Percentiles rank a stretch among this genome's conserved stretches.
Conservation (phyloP, 495 filamentous ascomycete species). For the Bacidia rubella region DNA sequence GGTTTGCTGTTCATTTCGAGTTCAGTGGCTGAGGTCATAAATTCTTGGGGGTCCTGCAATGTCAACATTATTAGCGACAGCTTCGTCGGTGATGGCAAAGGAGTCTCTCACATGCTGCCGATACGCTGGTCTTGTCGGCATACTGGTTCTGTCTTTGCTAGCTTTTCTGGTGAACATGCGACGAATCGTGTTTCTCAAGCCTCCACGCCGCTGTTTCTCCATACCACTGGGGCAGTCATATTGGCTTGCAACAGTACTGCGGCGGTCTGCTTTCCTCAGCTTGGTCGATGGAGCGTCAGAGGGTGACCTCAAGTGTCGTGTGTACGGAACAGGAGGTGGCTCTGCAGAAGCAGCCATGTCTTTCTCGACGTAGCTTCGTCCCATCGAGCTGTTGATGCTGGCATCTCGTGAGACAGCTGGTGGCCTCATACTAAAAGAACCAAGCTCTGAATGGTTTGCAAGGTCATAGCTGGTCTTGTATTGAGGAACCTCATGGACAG, state of each 20-base stretch:
- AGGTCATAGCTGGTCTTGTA: constrained; percentile 2
- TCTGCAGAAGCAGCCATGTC: constrained; percentile 5
- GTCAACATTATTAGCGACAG: too few species aligned
- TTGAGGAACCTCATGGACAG: constrained; percentile 12
- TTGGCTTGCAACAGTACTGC: neutral
- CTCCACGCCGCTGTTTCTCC: constrained; percentile 13
- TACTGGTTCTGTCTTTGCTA: constrained; percentile 15
- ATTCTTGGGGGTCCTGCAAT: constrained; percentile 6
- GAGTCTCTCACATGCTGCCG: constrained; percentile 15
- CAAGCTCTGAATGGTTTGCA: constrained; percentile 2
- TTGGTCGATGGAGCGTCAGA: neutral
- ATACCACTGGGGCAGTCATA: neutral
- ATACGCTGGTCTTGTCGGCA: constrained; percentile 14
- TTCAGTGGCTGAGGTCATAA: constrained; percentile 18
- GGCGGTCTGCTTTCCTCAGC: constrained; percentile 9
- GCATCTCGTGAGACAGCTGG: constrained; percentile 8
- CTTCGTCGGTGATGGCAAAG: too few species aligned
- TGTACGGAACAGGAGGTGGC: constrained; percentile 10
- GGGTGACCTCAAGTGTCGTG: constrained; percentile 1
- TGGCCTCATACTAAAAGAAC: constrained; percentile 1
- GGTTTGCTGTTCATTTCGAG: neutral
- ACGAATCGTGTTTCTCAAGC: constrained; percentile 15
- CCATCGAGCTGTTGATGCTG: constrained; percentile 11
- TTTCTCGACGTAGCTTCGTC: constrained; percentile 10
- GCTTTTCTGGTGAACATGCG: constrained; percentile 16